Conservation (phyloP, 352 stramenopile species). For the Globisporangium iwayamae region DNA sequence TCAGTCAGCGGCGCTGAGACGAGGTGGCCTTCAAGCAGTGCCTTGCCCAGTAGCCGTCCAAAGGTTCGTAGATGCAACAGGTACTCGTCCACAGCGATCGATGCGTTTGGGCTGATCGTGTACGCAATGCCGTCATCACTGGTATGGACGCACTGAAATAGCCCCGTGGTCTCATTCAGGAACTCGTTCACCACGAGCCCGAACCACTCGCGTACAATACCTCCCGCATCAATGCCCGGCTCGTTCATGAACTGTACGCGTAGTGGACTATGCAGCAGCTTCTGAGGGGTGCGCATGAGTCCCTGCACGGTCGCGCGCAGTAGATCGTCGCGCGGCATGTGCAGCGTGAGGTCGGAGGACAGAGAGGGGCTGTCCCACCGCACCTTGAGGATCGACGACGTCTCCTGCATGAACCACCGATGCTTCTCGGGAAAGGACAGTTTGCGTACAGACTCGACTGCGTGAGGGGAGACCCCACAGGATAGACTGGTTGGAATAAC, state of each 20-base stretch:
- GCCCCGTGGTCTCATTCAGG: conserved; percentile 35
- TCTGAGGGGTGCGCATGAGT: conserved; percentile 30
- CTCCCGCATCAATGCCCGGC: conserved; percentile 72
- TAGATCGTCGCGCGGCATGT: conserved; percentile 35
- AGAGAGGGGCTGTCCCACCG: conserved; percentile 30
- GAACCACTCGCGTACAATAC: conserved; percentile 82
- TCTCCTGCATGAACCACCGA: conserved; percentile 54
- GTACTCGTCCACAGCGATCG: conserved; percentile 31
- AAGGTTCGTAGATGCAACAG: conserved; percentile 58
- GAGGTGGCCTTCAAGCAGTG: conserved; percentile 63
- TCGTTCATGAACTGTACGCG: conserved; percentile 75
- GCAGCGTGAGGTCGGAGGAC: conserved; percentile 23
- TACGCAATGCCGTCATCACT: conserved; percentile 39
- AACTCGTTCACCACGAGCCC: conserved; percentile 44
- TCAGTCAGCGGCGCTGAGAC: conserved; percentile 44
- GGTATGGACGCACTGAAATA: conserved; percentile 43
- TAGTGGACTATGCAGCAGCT: conserved; percentile 34
- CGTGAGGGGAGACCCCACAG: conserved; percentile 24
- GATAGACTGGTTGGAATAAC: conserved; percentile 14
- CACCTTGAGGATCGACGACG: conserved; percentile 33
- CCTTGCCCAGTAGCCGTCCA: conserved; percentile 63
- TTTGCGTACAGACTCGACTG: conserved; percentile 30
- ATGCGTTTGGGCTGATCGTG: conserved; percentile 42
- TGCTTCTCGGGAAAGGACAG: conserved; percentile 54
- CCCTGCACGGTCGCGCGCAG: conserved; percentile 27